Percentiles rank a stretch among this genome's conserved stretches.
Conservation (phyloP, 2,329 filamentous ascomycete species). For the Fonsecaea erecta region DNA sequence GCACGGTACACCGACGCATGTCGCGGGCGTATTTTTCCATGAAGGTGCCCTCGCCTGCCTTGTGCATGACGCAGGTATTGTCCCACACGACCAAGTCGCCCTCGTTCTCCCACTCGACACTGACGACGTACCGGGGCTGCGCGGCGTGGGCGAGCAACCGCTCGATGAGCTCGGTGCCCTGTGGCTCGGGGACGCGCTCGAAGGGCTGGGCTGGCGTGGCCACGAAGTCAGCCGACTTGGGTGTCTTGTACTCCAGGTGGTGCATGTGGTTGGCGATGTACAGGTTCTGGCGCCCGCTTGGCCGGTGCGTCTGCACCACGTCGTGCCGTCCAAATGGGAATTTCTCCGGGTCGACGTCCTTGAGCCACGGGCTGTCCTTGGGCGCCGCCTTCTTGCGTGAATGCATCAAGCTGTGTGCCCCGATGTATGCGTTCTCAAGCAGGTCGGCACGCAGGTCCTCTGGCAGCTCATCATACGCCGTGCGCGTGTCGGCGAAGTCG, state of each 20-base stretch:
- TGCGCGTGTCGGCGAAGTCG: constrained; percentile 59
- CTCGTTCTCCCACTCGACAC: constrained; percentile 54
- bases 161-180: constrained; percentile 45
- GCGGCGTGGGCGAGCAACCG: constrained; percentile 52
- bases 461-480: constrained; percentile 56
- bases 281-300: constrained; percentile 54
- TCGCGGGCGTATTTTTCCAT: constrained; percentile 57
- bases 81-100: constrained; percentile 65
- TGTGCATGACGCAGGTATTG: constrained; percentile 62
- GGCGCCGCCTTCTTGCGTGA: constrained; percentile 56
- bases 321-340: constrained; percentile 53
- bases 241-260: constrained; percentile 48
- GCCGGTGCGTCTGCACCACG: constrained; percentile 58
- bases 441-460: constrained; percentile 44
- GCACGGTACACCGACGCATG: constrained; percentile 62
- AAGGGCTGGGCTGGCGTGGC: constrained; percentile 25
- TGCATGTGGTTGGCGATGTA: constrained; percentile 61
- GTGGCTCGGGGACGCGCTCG: constrained; percentile 37
- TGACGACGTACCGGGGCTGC: constrained; percentile 53
- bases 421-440: constrained; percentile 50
- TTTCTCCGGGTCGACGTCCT: constrained; percentile 49
- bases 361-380: constrained; percentile 52
- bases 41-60: constrained; percentile 56
- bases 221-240: constrained; percentile 17
- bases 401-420: constrained; percentile 58